These are phyloP conservation scores for Cryptosporidium sp. DNA, from an alignment of 169 alveolate species.

Conservation along the genomic window DNA sequence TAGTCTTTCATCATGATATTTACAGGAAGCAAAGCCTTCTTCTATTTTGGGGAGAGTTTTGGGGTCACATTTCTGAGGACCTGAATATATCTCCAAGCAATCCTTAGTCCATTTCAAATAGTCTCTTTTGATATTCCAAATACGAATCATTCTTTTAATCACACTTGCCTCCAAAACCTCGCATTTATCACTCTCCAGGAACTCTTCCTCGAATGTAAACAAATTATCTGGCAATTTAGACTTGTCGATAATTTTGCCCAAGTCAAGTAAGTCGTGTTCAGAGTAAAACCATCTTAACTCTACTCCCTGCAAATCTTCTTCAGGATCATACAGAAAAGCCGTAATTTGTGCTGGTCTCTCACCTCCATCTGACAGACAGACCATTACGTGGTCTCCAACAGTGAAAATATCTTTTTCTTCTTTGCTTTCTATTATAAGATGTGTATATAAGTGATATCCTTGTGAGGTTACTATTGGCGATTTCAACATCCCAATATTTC, in stretches of 20 bases:
- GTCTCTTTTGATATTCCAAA: conserved; percentile 44
- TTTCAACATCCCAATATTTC: conserved; percentile 1
- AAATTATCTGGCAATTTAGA: conserved; percentile 36
- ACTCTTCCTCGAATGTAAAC: conserved; percentile 59
- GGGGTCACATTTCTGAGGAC: conserved; percentile 33
- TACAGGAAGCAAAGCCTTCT: neutral
- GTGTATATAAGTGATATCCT: conserved; percentile 58
- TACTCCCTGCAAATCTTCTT: conserved; percentile 55
- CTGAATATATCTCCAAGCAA: conserved; percentile 26
- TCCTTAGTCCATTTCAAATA: conserved; percentile 64
- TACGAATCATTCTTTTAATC: conserved; percentile 66
- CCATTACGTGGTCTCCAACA: conserved; percentile 68
- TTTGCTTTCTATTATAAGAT: conserved; percentile 34
- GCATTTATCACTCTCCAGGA: conserved; percentile 63
- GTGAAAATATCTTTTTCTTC: conserved; percentile 33
- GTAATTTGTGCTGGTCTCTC: conserved; percentile 75
- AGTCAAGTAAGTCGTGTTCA: conserved; percentile 35
- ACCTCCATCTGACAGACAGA: conserved; percentile 60
- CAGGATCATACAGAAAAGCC: conserved; percentile 71
- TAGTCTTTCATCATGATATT: conserved; percentile 28
- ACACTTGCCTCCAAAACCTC: conserved; percentile 59
- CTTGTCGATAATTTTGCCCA: conserved; percentile 52
- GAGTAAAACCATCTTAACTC: conserved; percentile 75
- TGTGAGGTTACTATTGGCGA: conserved; percentile 65
- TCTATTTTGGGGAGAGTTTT: neutral